A percentile compares a stretch with the other conserved stretches of the same genome.
Evolutionary conservation across 257 asterid species (phyloP).

Genomic region (Petrea volubilis): DNA sequence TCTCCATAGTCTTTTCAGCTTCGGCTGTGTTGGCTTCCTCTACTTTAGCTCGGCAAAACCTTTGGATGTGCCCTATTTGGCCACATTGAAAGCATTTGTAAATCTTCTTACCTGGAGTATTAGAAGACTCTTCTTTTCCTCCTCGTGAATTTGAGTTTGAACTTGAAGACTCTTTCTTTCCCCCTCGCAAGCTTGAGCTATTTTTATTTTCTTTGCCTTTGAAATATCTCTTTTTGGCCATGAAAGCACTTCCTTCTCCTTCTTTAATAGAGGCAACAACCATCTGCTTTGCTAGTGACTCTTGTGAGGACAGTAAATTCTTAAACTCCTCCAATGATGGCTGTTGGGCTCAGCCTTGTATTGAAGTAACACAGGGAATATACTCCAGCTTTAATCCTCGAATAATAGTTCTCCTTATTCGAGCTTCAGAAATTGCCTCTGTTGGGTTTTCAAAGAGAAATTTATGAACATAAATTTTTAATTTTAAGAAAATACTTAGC

Average conservation of each 20-base stretch:
- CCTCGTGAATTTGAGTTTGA: no score
- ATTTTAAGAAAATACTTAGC: background rate
- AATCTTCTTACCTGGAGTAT: background rate
- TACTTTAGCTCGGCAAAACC: background rate
- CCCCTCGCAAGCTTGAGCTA: background rate
- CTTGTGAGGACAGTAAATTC: no score
- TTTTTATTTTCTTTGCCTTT: background rate
- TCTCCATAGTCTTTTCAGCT: background rate
- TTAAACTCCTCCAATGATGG: no score
- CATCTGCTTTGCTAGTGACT: background rate
- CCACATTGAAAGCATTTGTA: background rate
- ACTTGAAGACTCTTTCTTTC: no score
- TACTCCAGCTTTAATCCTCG: background rate
- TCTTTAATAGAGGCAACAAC: background rate
- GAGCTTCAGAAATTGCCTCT: background rate
- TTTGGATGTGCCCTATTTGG: background rate
- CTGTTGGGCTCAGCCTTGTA: conserved; percentile 11
- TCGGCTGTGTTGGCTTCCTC: background rate
- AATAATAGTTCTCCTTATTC: conserved; percentile 14
- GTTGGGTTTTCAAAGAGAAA: background rate
- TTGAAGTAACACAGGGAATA: background rate
- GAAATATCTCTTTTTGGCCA: background rate
- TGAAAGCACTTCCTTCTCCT: background rate
- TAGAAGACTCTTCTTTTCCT: background rate
- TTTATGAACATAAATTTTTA: background rate